phyloP scores from a whole-genome alignment of 768 basidiomycete species.

The Nidularia pulvinata region DNA sequence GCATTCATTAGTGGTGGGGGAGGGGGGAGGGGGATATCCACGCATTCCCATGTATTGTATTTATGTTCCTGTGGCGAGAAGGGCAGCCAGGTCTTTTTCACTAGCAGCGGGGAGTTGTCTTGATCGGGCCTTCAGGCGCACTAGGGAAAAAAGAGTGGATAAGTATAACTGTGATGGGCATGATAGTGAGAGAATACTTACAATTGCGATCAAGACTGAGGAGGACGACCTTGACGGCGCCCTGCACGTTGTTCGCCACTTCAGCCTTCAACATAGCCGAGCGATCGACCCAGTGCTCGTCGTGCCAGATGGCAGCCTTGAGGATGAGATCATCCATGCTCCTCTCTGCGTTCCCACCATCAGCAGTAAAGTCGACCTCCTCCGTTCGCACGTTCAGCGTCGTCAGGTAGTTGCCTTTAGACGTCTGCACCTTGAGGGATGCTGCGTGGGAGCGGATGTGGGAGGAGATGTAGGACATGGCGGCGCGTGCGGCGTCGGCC shows the following conservation, averaged over 20 bases:
- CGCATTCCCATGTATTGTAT: too few species aligned
- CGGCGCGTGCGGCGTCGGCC: slow-evolving; percentile 71
- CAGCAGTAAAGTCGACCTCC: slow-evolving; percentile 68
- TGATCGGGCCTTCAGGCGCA: slow-evolving; percentile 89
- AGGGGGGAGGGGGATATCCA: too few species aligned
- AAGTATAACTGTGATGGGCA: too few species aligned
- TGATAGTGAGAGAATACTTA: slow-evolving; percentile 38
- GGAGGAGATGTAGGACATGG: slow-evolving; percentile 73
- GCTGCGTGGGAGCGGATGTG: slow-evolving; percentile 73
- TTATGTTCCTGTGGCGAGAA: slow-evolving; percentile 45
- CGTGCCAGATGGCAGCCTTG: slow-evolving; percentile 91
- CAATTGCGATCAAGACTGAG: slow-evolving; percentile 92
- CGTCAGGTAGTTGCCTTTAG: slow-evolving; percentile 90
- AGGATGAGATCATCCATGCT: slow-evolving; percentile 97
- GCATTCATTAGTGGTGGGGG: too few species aligned
- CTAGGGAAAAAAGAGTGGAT: slow-evolving; percentile 35
- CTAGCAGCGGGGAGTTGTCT: slow-evolving; percentile 83
- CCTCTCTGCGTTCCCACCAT: slow-evolving; percentile 45
- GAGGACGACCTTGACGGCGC: slow-evolving; percentile 81
- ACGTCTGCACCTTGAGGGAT: slow-evolving; percentile 93
- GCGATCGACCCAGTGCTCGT: slow-evolving; percentile 90
- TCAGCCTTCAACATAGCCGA: slow-evolving; percentile 62
- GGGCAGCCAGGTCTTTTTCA: slow-evolving; percentile 80
- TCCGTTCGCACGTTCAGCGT: slow-evolving; percentile 85
- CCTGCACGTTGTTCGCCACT: slow-evolving; percentile 32